Evolutionary conservation across 2,329 filamentous ascomycete species (phyloP).

Genomic region (Penicillium glabrum): DNA sequence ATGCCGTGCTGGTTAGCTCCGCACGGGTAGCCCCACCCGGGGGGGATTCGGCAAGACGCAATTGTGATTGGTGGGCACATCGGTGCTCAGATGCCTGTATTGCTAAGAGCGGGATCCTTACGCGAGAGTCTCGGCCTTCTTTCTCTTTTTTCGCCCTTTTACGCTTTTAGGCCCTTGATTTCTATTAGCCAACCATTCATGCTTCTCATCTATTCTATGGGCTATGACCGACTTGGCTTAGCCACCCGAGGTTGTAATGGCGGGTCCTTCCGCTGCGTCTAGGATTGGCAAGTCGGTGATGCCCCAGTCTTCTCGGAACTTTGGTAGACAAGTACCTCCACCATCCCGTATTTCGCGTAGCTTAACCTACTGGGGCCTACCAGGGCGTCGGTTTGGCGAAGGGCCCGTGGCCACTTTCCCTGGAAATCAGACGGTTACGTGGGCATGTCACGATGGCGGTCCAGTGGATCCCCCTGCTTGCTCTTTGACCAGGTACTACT

Average conservation of each 20-base stretch:
- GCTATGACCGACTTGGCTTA: neutral
- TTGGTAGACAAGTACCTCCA: constrained; percentile 1
- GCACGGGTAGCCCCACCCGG: constrained; percentile 2
- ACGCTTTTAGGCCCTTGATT: neutral
- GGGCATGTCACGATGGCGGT: constrained; percentile 11
- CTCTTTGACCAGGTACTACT: constrained; percentile 3
- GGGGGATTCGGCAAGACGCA: constrained; percentile 31
- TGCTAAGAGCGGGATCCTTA: constrained; percentile 40
- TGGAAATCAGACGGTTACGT: constrained; percentile 4
- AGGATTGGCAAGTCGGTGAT: neutral
- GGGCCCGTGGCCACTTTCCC: constrained; percentile 9
- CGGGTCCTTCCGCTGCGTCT: neutral
- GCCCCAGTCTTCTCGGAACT: neutral
- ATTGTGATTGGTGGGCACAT: constrained; percentile 32
- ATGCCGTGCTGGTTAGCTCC: neutral
- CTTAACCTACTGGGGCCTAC: constrained; percentile 16
- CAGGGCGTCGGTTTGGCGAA: constrained; percentile 4
- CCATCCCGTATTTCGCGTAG: constrained; percentile 20
- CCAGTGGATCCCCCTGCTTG: constrained; percentile 4
- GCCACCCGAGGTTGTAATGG: neutral
- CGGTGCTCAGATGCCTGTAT: constrained; percentile 27
- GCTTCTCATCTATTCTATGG: neutral
- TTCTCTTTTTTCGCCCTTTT: neutral
- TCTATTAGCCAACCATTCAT: neutral
- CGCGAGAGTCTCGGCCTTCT: constrained; percentile 27